Conservation (phyloP, 2,329 filamentous ascomycete species). For the Cladosporium colombiae region DNA sequence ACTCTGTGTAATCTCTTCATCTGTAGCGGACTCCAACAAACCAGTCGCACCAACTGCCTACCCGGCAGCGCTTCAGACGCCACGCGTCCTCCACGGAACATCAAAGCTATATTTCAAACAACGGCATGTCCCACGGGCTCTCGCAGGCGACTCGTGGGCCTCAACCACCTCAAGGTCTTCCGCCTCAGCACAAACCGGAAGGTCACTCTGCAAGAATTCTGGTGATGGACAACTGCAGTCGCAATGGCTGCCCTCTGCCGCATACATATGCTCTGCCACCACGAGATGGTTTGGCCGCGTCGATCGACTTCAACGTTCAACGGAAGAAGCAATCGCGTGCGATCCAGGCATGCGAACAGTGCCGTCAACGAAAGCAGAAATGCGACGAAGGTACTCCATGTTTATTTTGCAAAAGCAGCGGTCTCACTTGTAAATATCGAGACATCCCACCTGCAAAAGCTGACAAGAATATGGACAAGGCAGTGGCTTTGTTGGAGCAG, state of each 20-base stretch:
- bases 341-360: constrained; percentile 82
- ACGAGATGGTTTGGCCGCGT: constrained; percentile 30
- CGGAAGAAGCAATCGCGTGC: constrained; percentile 40
- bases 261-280: constrained; percentile 28
- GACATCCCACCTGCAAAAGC: constrained; percentile 85
- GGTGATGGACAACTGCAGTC: constrained; percentile 31
- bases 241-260: constrained; percentile 29
- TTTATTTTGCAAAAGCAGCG: constrained; percentile 83
- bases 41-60: constrained; percentile 31
- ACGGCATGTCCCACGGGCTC: constrained; percentile 27
- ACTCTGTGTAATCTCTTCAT: constrained; percentile 35
- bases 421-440: constrained; percentile 79
- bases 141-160: constrained; percentile 4
- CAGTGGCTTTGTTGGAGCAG: constrained; percentile 32
- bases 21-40: constrained; percentile 37
- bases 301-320: constrained; percentile 27
- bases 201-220: constrained; percentile 31
- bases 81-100: constrained; percentile 22
- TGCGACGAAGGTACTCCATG: constrained; percentile 86
- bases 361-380: constrained; percentile 83
- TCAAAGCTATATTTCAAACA: constrained; percentile 33
- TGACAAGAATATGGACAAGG: constrained; percentile 51
- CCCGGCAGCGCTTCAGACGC: constrained; percentile 16
- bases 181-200: constrained; percentile 30
- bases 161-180: constrained; percentile 22